Evolutionary conservation across 2,329 filamentous ascomycete genomes (phyloP).

Genomic region (Trichoderma brevicompactum): DNA sequence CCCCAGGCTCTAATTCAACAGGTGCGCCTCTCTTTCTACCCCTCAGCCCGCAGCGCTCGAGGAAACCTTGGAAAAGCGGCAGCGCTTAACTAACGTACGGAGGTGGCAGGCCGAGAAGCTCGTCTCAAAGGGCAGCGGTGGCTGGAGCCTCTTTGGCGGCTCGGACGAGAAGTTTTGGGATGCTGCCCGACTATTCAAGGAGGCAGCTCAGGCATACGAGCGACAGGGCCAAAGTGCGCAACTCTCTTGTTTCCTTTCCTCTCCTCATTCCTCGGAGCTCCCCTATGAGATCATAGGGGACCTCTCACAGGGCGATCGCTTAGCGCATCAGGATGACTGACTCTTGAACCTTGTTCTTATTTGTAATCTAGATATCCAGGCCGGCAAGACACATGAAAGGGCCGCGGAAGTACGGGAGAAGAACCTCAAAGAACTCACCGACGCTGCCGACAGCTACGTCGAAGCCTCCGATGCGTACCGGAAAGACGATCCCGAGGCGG

Average conservation of each 20-base stretch:
- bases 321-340: neutral
- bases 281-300: conserved; percentile 6
- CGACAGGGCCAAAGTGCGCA: conserved; percentile 79
- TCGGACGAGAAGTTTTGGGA: conserved; percentile 86
- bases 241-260: neutral
- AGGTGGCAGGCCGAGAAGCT: conserved; percentile 79
- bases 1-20: conserved; percentile 79
- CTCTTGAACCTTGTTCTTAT: neutral
- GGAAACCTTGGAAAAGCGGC: neutral
- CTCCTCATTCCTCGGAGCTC: neutral
- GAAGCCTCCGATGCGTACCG: conserved; percentile 96
- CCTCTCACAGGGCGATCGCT: too few species aligned
- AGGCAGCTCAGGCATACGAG: conserved; percentile 90
- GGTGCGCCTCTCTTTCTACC: conserved; percentile 49
- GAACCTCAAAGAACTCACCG: conserved; percentile 87
- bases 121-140: conserved; percentile 71
- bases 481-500: conserved; percentile 81
- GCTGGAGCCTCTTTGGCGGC: conserved; percentile 89
- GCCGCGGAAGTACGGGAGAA: conserved; percentile 80
- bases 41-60: conserved; percentile 29
- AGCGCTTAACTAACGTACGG: neutral
- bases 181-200: conserved; percentile 83
- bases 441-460: conserved; percentile 83
- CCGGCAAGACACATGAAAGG: conserved; percentile 83
- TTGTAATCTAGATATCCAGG: conserved; percentile 69